Evolutionary conservation across 495 filamentous ascomycete species (phyloP), one percentile per base, ranked within the genome.

Genomic region (Lepidopterella palustris): DNA sequence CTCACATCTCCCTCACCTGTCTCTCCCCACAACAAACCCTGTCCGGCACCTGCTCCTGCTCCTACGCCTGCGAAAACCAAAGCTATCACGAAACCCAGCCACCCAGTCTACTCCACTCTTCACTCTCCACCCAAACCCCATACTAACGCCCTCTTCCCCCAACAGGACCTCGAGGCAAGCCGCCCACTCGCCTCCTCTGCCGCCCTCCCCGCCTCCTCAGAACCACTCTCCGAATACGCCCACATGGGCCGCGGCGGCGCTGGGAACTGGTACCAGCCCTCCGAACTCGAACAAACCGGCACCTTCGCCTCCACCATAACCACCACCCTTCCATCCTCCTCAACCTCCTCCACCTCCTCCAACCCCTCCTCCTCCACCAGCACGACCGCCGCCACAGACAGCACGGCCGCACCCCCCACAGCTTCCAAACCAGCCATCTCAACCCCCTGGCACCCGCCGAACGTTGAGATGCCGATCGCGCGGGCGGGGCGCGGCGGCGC

Each of bases 231-330:
- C 57, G 62, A 73, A 50, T 84, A 82, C 72, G 68, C 72, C 9
- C 79, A 80, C 57, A 72, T 71, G 42, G 83, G 83, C 13, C 80
- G 84, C 25, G 83, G 83, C 58, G 84, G 83, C 29, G 80, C 80
- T 0, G 83, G 84, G 18, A 87, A 86, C 73, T 83, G 80, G 68
- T 67, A 74, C 63, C 70, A 74, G 45, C 72, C 76, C 15, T 47
- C 57, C 11, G 66, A 68, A 11, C 67, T 73, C 23, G 15, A 63
- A 55, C 42, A 63, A 29, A 35, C 66, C 3, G 11, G 63, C 5
- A 40, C 68, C 26, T 58, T 73, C 27, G 20, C 61, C 35, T 42
- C 68, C 18, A 61, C 68, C 11, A 62, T 61, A 47, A 65, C 63
- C 8, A n/a, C n/a, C n/a, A 55, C 65, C 47, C 63, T 67, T 49